Percentiles rank a stretch among this genome's conserved stretches.
phyloP scores from a whole-genome alignment of 2,329 filamentous ascomycete species.

The Aureobasidium lini region DNA sequence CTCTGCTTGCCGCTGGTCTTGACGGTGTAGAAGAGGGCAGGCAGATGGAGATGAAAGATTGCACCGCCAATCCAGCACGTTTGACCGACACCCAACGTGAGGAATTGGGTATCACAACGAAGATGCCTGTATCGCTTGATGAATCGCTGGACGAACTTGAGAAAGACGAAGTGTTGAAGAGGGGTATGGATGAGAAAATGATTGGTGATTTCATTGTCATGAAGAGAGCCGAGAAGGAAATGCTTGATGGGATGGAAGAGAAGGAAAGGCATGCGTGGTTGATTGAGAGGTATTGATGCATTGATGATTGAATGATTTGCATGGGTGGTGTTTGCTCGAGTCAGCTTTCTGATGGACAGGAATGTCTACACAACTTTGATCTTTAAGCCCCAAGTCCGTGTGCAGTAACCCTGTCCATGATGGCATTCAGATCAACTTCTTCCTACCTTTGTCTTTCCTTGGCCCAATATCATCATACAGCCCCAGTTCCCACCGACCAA shows the following conservation, averaged over 20 bases:
- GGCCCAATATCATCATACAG: too few relatives aligned
- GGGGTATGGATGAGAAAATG: conserved; percentile 42
- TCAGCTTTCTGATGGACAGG: too few relatives aligned
- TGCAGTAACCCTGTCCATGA: too few relatives aligned
- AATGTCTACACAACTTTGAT: too few relatives aligned
- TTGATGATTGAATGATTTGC: background rate
- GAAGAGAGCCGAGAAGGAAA: conserved; percentile 51
- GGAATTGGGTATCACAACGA: conserved; percentile 46
- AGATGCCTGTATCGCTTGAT: conserved; percentile 48
- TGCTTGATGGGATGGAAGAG: conserved; percentile 44
- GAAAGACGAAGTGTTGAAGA: conserved; percentile 40
- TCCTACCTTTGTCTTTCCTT: too few relatives aligned
- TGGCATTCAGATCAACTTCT: too few relatives aligned
- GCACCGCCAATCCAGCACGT: conserved; percentile 42
- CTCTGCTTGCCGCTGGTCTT: conserved; percentile 53
- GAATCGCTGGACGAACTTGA: conserved; percentile 49
- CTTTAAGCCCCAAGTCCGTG: too few relatives aligned
- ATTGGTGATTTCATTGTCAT: conserved; percentile 51
- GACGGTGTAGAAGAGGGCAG: conserved; percentile 44
- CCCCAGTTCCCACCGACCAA: too few relatives aligned
- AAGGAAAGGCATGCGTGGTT: conserved; percentile 50
- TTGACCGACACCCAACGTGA: conserved; percentile 42
- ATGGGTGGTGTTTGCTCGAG: too few relatives aligned
- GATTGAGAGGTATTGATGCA: conserved; percentile 55
- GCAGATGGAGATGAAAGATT: conserved; percentile 46